Conservation (phyloP, 208 protist genomes). For the Vickermania spadyakhi region DNA sequence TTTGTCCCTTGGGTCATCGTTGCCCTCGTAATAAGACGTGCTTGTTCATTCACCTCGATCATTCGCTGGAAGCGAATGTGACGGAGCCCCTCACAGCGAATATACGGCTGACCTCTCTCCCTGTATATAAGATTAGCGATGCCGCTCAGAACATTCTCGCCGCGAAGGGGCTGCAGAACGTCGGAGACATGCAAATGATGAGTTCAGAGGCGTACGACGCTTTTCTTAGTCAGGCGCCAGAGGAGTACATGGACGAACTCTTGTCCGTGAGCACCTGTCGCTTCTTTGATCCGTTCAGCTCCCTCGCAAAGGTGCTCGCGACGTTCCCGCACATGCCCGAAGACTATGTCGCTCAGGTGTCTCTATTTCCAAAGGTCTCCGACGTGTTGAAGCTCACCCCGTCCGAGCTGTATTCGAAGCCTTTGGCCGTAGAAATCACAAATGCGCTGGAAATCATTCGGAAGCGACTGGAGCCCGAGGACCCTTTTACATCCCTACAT, state of each 20-base stretch:
- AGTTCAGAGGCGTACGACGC: conserved; percentile 60
- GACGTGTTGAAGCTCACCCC: conserved; percentile 38
- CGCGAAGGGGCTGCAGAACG: conserved; percentile 34
- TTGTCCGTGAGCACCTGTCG: conserved; percentile 46
- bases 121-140: conserved; percentile 6
- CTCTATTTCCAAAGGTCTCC: conserved; percentile 30
- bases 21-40: conserved; percentile 59
- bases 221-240: conserved; percentile 25
- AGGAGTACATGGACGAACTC: conserved; percentile 34
- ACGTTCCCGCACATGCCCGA: conserved; percentile 48
- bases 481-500: conserved; percentile 47
- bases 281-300: conserved; percentile 40
- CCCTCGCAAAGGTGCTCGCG: conserved; percentile 33
- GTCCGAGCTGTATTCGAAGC: conserved; percentile 39
- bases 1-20: conserved; percentile 59
- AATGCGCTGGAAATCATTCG: conserved; percentile 69
- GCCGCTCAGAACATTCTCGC: conserved; percentile 22
- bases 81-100: conserved; percentile 14
- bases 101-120: conserved; percentile 5
- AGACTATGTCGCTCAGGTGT: conserved; percentile 14
- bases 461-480: conserved; percentile 38
- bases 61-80: conserved; percentile 6
- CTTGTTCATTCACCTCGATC: conserved; percentile 72
- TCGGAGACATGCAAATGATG: conserved; percentile 76
- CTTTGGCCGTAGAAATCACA: conserved; percentile 33